These are phyloP conservation scores for Anisodus acutangulus DNA, from an alignment of 257 asterid species.

Conservation along the genomic window DNA sequence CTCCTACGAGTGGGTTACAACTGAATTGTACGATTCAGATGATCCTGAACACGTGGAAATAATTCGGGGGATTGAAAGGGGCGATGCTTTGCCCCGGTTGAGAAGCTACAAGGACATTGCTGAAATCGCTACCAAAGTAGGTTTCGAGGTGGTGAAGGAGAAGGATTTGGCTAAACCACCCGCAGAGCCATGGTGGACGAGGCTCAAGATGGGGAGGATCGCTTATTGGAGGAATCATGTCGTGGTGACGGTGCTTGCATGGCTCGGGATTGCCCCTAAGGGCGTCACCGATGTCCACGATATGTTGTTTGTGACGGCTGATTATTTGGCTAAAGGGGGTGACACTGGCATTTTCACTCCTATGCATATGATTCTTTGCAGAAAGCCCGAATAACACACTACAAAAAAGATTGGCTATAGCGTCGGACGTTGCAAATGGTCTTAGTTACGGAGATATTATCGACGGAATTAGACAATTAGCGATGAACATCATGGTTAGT, in stretches of 20 bases:
- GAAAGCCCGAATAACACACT: conserved; percentile 56
- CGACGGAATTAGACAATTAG: not conserved
- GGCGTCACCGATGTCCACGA: conserved; percentile 71
- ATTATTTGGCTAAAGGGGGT: conserved; percentile 69
- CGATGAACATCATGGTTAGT: not conserved
- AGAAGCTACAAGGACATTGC: conserved; percentile 61
- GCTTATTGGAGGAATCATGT: conserved; percentile 84
- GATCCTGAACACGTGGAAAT: conserved; percentile 69
- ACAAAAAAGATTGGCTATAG: not conserved
- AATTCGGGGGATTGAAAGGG: conserved; percentile 74
- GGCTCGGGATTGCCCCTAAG: conserved; percentile 74
- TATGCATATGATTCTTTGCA: conserved; percentile 84
- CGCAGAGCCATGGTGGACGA: conserved; percentile 73
- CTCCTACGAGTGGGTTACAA: conserved; percentile 35
- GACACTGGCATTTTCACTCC: conserved; percentile 79
- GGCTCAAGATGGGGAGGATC: conserved; percentile 73
- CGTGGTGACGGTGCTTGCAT: conserved; percentile 56
- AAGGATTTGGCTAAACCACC: conserved; percentile 38
- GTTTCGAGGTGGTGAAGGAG: conserved; percentile 70
- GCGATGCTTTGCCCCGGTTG: conserved; percentile 75
- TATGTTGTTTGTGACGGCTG: conserved; percentile 44
- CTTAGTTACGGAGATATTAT: not conserved
- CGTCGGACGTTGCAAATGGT: not conserved
- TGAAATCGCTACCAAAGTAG: conserved; percentile 53
- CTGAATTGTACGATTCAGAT: conserved; percentile 55